Evolutionary conservation across 164 flowering plant species (phyloP).

Genomic region (Litsea cubeba): DNA sequence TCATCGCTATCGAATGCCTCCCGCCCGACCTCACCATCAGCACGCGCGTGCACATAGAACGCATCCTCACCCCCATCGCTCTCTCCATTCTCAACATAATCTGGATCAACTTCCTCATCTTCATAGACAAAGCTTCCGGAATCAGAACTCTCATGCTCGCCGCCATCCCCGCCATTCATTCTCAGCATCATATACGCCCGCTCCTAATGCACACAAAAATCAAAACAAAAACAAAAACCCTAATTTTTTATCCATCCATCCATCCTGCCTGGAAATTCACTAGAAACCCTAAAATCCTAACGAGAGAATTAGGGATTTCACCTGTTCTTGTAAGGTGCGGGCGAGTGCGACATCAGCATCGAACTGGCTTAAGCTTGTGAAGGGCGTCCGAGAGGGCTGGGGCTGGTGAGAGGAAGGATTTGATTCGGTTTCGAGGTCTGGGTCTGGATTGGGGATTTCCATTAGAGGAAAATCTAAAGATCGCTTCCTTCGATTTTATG

Average conservation of each 20-base stretch:
- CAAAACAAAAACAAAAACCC: background rate
- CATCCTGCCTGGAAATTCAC: background rate
- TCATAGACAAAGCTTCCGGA: conserved; percentile 49
- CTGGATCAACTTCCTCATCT: conserved; percentile 33
- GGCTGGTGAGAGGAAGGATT: conserved; percentile 14
- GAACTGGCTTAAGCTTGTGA: conserved; percentile 78
- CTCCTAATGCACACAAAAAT: conserved; percentile 42
- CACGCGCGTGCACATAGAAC: conserved; percentile 58
- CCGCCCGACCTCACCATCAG: conserved; percentile 38
- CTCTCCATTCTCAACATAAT: conserved; percentile 13
- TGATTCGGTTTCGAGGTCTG: conserved; percentile 7
- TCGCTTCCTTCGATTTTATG: too few relatives aligned
- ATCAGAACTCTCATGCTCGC: conserved; percentile 69
- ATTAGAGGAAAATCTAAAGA: conserved; percentile 2
- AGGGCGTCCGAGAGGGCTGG: conserved; percentile 66
- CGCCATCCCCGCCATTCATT: conserved; percentile 47
- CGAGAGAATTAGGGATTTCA: conserved; percentile 7
- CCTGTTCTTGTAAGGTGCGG: conserved; percentile 93
- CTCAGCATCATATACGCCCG: conserved; percentile 87
- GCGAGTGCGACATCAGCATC: conserved; percentile 97
- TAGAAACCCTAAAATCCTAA: background rate
- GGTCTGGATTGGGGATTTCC: conserved; percentile 20
- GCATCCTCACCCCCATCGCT: conserved; percentile 44
- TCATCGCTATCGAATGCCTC: conserved; percentile 62
- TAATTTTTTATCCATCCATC: background rate